A percentile compares a stretch with the other conserved stretches of the same genome.
Conservation (phyloP, 371 early-diverging fungal genomes). For the Haplosporangium sp. region DNA sequence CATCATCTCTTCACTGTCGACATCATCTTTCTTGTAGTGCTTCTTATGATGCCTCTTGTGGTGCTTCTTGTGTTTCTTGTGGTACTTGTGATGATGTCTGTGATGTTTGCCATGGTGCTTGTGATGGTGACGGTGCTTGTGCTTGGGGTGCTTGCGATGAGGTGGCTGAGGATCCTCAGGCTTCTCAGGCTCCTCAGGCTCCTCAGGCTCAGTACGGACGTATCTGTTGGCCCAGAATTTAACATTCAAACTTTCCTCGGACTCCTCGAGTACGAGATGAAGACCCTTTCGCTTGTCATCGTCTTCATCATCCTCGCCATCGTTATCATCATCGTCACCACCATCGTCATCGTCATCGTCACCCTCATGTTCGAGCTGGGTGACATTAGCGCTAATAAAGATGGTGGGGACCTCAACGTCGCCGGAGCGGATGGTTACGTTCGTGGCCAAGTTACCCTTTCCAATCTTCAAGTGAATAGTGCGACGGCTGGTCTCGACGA, state of each 20-base stretch:
- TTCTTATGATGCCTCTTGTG: conserved; percentile 11
- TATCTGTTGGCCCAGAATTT: conserved; percentile 36
- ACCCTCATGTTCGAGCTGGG: conserved; percentile 16
- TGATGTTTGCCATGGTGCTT: conserved; percentile 19
- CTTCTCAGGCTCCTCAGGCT: no score
- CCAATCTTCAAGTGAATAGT: conserved; percentile 29
- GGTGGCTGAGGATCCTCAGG: conserved; percentile 6
- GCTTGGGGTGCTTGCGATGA: conserved; percentile 8
- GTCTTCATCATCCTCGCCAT: conserved; percentile 15
- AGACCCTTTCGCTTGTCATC: conserved; percentile 27
- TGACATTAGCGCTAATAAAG: conserved; percentile 36
- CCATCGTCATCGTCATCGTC: conserved; percentile 20
- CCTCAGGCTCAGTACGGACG: not conserved
- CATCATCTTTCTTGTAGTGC: conserved; percentile 2
- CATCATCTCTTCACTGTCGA: not conserved
- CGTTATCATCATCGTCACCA: conserved; percentile 17
- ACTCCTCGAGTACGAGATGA: conserved; percentile 21
- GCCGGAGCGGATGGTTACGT: conserved; percentile 22
- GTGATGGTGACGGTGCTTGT: conserved; percentile 14
- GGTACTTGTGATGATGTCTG: conserved; percentile 30
- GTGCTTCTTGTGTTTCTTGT: conserved; percentile 13
- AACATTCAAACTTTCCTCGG: conserved; percentile 20
- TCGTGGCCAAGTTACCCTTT: conserved; percentile 27
- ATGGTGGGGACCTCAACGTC: conserved; percentile 23
- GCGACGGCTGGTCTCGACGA: conserved; percentile 4